Evolutionary conservation across 2,329 filamentous ascomycete species (phyloP), one percentile per base, ranked within the genome.

Genomic region (Ceratocystis albifundus): DNA sequence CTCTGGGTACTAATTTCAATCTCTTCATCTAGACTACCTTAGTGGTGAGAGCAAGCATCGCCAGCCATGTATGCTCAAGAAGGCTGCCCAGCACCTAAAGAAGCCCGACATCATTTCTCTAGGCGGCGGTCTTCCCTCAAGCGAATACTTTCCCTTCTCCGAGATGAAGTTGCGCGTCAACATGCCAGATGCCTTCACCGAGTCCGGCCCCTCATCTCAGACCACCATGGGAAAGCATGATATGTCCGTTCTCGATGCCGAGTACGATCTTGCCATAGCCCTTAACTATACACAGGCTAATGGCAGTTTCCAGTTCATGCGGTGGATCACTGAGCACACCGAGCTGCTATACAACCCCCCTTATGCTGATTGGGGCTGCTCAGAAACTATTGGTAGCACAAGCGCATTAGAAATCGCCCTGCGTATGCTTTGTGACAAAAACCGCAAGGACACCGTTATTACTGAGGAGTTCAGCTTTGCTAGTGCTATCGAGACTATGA

Each of bases 381-480:
- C 86, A 65, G 81, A 96, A 78, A 92, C 87, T 1, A 83, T 93
- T 50, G 94, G 93, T 65, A 94, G 87, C 75, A 97, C 94, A 0
- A 90, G 85, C 28, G 87, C 89, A 0, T 82, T 96, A 70, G 94
- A 97, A 72, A 88, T 93, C 75, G 81, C 88, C 1, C 78, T 96
- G 57, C 85, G 94, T 65, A 88, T 96, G 82, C 85, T 99, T 69
- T 87, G 86, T 70, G 82, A 84, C 69, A 77, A 77, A 64, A 80
- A 84, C 67, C 82, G 88, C 6, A 84, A 86, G 0, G 91, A 97
- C 73, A 84, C 85, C 68, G 79, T 97, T 62, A 76, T 97, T 25
- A 92, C 89, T 7, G 94, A 97, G 76, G 88, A 93, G 73, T 97
- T 93, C 76, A 93, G 90, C 48, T 99, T 96, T 77, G 86, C 88